phyloP scores from a whole-genome alignment of 1,284 basidiomycete genomes.

The Fomitopsis schrenkii region DNA sequence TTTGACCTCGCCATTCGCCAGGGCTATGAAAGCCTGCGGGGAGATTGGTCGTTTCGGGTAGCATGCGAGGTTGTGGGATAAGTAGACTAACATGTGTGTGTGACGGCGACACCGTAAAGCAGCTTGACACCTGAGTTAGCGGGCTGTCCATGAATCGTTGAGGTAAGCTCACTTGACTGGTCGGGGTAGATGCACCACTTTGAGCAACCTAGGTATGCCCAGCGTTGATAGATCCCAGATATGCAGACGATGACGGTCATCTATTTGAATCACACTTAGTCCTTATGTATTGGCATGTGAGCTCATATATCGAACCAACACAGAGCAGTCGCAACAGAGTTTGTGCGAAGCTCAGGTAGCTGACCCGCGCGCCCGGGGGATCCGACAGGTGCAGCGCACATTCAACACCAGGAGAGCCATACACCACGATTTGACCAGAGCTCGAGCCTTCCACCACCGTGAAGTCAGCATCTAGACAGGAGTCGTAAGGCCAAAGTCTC shows the following conservation, averaged over 20 bases:
- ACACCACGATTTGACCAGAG: conserved; percentile 55
- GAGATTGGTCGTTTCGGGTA: not conserved
- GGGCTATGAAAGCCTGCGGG: conserved; percentile 53
- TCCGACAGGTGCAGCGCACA: conserved; percentile 49
- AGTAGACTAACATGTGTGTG: conserved; percentile 66
- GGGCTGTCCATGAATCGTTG: not conserved
- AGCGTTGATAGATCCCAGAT: conserved; percentile 62
- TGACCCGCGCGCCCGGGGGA: conserved; percentile 38
- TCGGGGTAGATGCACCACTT: conserved; percentile 48
- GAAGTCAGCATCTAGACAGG: not conserved
- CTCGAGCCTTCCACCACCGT: conserved; percentile 45
- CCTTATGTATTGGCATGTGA: not conserved
- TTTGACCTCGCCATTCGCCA: conserved; percentile 55
- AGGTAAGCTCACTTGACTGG: conserved; percentile 37
- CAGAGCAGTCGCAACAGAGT: conserved; percentile 57
- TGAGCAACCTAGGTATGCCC: conserved; percentile 52
- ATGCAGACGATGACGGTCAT: conserved; percentile 62
- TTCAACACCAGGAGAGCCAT: conserved; percentile 64
- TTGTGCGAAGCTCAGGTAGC: conserved; percentile 60
- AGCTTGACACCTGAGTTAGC: conserved; percentile 32
- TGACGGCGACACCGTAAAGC: conserved; percentile 63
- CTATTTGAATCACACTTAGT: conserved; percentile 31
- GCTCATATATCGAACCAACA: conserved; percentile 46
- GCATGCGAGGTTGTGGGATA: not conserved
- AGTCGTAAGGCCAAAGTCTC: conserved; percentile 7